Evolutionary conservation across 78 protist genomes (phyloP).

Genomic region (Dictyostelium citrinum): DNA sequence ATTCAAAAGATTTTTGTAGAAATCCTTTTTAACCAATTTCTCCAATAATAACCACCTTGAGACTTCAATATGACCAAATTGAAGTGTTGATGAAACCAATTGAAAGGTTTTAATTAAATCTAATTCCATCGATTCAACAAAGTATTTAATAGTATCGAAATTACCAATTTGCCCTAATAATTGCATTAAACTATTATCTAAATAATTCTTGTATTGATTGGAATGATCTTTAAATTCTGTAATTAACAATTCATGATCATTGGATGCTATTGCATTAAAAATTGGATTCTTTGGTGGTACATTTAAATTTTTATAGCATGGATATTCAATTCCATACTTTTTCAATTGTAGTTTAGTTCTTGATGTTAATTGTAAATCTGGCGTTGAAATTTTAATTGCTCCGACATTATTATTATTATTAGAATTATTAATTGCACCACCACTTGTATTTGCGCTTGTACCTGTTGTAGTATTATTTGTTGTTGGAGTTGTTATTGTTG

Average conservation of each 20-base stretch:
- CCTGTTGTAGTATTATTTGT: background rate
- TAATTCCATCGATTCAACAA: background rate
- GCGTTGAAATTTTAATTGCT: background rate
- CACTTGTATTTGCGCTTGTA: background rate
- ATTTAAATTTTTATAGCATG: background rate
- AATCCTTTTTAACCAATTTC: background rate
- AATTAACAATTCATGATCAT: background rate
- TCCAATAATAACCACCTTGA: background rate
- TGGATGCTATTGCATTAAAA: background rate
- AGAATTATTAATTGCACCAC: background rate
- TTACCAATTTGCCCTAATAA: background rate
- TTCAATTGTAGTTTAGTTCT: background rate
- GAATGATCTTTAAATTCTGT: background rate
- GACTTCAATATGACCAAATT: background rate
- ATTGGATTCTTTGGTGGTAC: background rate
- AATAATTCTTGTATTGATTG: background rate
- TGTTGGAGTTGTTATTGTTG: background rate
- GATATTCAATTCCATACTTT: background rate
- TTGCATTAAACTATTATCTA: background rate
- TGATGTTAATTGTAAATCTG: background rate
- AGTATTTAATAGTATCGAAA: background rate
- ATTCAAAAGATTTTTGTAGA: background rate
- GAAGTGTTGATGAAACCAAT: background rate
- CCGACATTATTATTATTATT: background rate
- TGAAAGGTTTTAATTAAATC: background rate